These are phyloP conservation scores for Tephrocybe rancida DNA, from an alignment of 768 basidiomycete genomes.

Conservation along the genomic window DNA sequence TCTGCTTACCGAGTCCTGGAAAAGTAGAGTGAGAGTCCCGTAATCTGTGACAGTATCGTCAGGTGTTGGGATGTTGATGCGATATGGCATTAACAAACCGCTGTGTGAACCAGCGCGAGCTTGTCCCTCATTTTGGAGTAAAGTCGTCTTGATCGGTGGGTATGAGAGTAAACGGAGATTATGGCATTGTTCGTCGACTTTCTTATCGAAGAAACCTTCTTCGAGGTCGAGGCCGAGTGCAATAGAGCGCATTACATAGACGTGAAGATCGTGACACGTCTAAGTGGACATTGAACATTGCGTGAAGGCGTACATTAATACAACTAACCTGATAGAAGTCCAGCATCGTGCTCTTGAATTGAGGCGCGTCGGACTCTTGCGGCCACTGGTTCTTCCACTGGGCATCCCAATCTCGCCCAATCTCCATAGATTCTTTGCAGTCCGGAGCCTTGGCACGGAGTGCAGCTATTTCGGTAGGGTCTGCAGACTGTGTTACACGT, in stretches of 20 bases:
- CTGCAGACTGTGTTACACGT: conserved; percentile 73
- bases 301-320: background rate
- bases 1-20: conserved; percentile 68
- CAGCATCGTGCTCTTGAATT: conserved; percentile 74
- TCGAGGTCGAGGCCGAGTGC: conserved; percentile 77
- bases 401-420: conserved; percentile 82
- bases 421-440: conserved; percentile 87
- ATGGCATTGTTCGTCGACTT: conserved; percentile 76
- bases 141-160: conserved; percentile 65
- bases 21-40: conserved; percentile 79
- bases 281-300: conserved; percentile 21
- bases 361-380: conserved; percentile 57
- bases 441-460: conserved; percentile 80
- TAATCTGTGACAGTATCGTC: conserved; percentile 51
- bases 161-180: conserved; percentile 83
- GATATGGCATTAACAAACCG: conserved; percentile 36
- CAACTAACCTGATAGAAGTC: conserved; percentile 66
- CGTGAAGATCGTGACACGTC: conserved; percentile 78
- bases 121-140: conserved; percentile 66
- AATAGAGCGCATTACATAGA: conserved; percentile 81
- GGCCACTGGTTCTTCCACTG: conserved; percentile 86
- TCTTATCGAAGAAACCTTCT: conserved; percentile 75
- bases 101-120: conserved; percentile 85
- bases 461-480: conserved; percentile 71
- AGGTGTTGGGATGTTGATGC: too few species aligned